Evolutionary conservation across 306 rosid species (phyloP), one percentile per base, ranked within the genome.

Genomic region (Cucurbita maxima): DNA sequence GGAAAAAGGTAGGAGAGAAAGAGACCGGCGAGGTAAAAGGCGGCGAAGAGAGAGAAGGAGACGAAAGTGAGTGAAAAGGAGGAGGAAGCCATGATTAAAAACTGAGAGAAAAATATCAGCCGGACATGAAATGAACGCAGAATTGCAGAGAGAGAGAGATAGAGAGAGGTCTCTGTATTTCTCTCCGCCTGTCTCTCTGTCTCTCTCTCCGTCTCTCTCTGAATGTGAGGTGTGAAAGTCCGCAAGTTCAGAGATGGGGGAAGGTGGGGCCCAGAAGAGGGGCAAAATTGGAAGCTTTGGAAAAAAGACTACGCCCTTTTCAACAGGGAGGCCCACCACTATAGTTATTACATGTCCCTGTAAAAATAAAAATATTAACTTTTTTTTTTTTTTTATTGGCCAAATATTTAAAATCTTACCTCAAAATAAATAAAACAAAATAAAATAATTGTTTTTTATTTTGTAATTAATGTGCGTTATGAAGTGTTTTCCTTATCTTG

Each of bases 1-100:
- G 54, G 3, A 7, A 50, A 50, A 13, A 50, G 5, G 18, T 3
- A 50, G n/a, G 1, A 50, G 18, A 71, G 53, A n/a, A 36, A 50
- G 22, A 0, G 55, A 88, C 97, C 92, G 40, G 88, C 80, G 37
- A 79, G 56, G 73, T 5, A 5, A 71, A 90, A 48, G n/a, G 53
- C 53, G 34, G 75, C 68, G 78, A 76, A 77, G 84, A 87, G 76
- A 37, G 25, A 73, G 81, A 84, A 54, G 57, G 74, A 38, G 58
- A 36, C 1, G 43, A 61, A 61, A 8, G 69, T 8, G 1, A 55
- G 79, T 8, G 87, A 81, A 76, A 80, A 66, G 37, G 78, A 30
- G 34, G 34, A 30, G 34, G 34, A n/a, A 30, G 83, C 78, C 95
- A 87, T 90, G 79, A 66, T 11, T 52, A 14, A 62, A 25, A 47